A percentile compares a stretch with the other conserved stretches of the same genome.
phyloP scores from a whole-genome alignment of 768 basidiomycete genomes.

The Leucogyrophana mollusca region DNA sequence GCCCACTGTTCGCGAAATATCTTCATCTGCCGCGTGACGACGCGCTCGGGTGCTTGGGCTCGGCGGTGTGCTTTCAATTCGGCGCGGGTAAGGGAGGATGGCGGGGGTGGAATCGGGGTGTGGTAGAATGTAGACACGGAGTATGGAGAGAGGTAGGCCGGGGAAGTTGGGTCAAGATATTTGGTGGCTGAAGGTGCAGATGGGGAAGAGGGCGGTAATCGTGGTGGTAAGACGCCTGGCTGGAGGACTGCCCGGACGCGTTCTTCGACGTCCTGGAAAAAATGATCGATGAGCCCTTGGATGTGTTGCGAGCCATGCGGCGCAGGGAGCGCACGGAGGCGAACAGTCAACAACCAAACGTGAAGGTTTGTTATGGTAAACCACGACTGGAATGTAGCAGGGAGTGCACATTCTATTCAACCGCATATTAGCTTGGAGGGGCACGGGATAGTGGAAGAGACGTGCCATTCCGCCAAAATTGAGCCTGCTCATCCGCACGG shows the following conservation, averaged over 20 bases:
- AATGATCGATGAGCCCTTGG: conserved; percentile 88
- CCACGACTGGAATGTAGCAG: conserved; percentile 96
- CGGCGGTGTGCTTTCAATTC: conserved; percentile 27
- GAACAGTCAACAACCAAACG: conserved; percentile 86
- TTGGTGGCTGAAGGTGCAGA: conserved; percentile 40
- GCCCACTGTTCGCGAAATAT: conserved; percentile 91
- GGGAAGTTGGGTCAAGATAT: conserved; percentile 28
- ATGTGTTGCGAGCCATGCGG: conserved; percentile 66
- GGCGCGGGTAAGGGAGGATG: conserved; percentile 14
- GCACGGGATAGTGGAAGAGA: conserved; percentile 8
- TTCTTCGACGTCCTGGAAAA: conserved; percentile 92
- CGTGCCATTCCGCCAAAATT: conserved; percentile 68
- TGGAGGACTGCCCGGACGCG: conserved; percentile 81
- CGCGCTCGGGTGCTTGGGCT: conserved; percentile 66
- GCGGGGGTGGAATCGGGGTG: conserved; percentile 8
- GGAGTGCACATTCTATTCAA: conserved; percentile 70
- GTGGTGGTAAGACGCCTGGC: conserved; percentile 38
- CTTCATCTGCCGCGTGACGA: conserved; percentile 87
- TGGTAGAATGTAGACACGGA: conserved; percentile 6
- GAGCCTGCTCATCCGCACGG: conserved; percentile 55
- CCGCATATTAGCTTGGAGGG: conserved; percentile 5
- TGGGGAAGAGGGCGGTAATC: too few relatives aligned
- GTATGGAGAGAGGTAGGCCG: too few relatives aligned
- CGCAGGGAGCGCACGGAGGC: conserved; percentile 78
- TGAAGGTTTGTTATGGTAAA: conserved; percentile 93